These are phyloP conservation scores for Guyanaporus albipodus DNA, from an alignment of 768 basidiomycete species.

Conservation along the genomic window DNA sequence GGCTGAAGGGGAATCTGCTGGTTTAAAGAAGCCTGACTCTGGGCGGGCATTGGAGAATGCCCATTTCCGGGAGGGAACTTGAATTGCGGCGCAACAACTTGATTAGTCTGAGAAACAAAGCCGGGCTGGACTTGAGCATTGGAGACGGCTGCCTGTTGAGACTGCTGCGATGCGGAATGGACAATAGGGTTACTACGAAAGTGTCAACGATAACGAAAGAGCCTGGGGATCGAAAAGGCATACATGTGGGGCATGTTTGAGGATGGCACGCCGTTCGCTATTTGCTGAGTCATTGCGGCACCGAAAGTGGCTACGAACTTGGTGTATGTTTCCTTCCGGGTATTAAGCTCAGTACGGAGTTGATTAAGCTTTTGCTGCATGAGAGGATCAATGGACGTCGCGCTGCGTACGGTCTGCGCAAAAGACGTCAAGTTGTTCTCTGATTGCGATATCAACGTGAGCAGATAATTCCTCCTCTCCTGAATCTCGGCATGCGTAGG, in stretches of 20 bases:
- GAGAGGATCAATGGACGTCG: constrained; percentile 16
- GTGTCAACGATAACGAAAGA: constrained; percentile 4
- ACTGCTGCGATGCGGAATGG: constrained; percentile 17
- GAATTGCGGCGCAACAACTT: constrained; percentile 14
- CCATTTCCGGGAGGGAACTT: constrained; percentile 16
- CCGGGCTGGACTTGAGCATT: constrained; percentile 20
- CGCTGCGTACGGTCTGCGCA: constrained; percentile 8
- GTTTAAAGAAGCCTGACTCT: constrained; percentile 13
- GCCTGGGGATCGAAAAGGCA: constrained; percentile 9
- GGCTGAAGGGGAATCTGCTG: constrained; percentile 34
- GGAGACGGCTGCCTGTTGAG: constrained; percentile 13
- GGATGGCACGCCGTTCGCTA: constrained; percentile 21
- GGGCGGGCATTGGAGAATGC: constrained; percentile 21
- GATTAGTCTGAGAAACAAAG: constrained; percentile 17
- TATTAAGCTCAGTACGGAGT: constrained; percentile 20
- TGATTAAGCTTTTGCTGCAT: constrained; percentile 16
- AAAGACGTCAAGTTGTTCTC: constrained; percentile 12
- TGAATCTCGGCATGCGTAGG: constrained; percentile 21
- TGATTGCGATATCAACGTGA: constrained; percentile 4
- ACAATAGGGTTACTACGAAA: constrained; percentile 17
- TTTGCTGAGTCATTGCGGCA: constrained; percentile 21
- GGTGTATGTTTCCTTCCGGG: constrained; percentile 37
- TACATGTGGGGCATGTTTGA: constrained; percentile 34
- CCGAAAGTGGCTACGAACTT: constrained; percentile 35
- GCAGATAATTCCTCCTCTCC: constrained; percentile 18